Evolutionary conservation across 352 stramenopile genomes (phyloP), one percentile per base, ranked within the genome.

Genomic region (Elongisporangium anandrum): DNA sequence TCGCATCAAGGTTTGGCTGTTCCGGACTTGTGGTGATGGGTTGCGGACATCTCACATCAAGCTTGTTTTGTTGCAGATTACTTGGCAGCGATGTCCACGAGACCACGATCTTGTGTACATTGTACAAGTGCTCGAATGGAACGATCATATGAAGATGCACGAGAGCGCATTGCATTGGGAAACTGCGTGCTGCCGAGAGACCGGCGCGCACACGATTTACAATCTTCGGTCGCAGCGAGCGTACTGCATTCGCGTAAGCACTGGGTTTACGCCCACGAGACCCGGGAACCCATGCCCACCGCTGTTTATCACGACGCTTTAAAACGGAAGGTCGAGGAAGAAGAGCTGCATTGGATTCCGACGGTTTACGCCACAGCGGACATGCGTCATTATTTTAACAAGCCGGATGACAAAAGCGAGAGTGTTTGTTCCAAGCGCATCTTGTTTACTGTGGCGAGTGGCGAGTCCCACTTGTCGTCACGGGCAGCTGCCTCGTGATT

Each of bases 161-260:
- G 49, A 22, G 21, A 51, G 19, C 23, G 15, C 29, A 26, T 39
- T 3, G 51, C 60, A 53, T 19, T 80, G 72, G 69, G 55, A 69
- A 1, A 63, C 63, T 15, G 60, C 54, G 4, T 29, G 63, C 12
- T 65, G 65, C 17, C 26, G 56, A 19, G 63, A 70, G 15, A 69
- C 67, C 29, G 58, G 55, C 9, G 59, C 22, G 4, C 63, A 77
- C 47, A 65, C 59, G 20, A 75, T 80, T 48, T 63, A 68, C 56
- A 70, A 68, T 12, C 51, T 80, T 1, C 45, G 39, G 9, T 52
- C 50, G 0, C 57, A 50, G n/a, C 38, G 49, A 10, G 62, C 54
- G 15, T 80, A 80, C 51, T 77, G 65, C 57, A 21, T 80, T 6
- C 68, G 72, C 47, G 64, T 77, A 2, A 61, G 72, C 19, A 58